Conservation (phyloP, 164 flowering plant species). For the Santalum album region DNA sequence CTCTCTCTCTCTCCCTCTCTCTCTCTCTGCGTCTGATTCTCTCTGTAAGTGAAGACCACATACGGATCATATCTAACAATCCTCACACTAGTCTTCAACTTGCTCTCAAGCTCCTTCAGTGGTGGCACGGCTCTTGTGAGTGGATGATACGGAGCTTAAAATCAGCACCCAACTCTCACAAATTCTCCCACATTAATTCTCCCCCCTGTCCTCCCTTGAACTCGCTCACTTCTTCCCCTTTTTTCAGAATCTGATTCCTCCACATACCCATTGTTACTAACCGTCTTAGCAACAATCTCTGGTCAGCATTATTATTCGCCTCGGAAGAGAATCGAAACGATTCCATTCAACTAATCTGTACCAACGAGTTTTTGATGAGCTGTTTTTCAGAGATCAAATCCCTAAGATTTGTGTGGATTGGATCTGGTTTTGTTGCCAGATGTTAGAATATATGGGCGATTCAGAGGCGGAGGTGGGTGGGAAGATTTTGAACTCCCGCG, state of each 20-base stretch:
- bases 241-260: constrained; percentile 11
- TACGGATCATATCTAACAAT: no score
- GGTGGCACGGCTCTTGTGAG: not conserved
- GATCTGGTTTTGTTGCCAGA: constrained; percentile 6
- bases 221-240: not conserved
- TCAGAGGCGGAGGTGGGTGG: constrained; percentile 26
- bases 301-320: no score
- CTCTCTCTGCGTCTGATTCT: not conserved
- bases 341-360: no score
- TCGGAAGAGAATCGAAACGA: not conserved
- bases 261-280: not conserved
- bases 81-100: not conserved
- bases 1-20: constrained; percentile 6
- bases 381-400: not conserved
- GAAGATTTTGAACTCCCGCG: constrained; percentile 28
- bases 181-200: no score
- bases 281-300: not conserved
- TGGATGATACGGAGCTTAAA: no score
- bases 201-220: not conserved
- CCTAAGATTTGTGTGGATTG: not conserved
- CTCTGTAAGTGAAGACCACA: no score
- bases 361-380: no score
- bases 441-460: constrained; percentile 22
- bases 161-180: no score
- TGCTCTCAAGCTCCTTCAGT: not conserved